Evolutionary conservation across 805 yeast genomes (phyloP), one percentile per base, ranked within the genome.

Genomic region (Candida railenensis): DNA sequence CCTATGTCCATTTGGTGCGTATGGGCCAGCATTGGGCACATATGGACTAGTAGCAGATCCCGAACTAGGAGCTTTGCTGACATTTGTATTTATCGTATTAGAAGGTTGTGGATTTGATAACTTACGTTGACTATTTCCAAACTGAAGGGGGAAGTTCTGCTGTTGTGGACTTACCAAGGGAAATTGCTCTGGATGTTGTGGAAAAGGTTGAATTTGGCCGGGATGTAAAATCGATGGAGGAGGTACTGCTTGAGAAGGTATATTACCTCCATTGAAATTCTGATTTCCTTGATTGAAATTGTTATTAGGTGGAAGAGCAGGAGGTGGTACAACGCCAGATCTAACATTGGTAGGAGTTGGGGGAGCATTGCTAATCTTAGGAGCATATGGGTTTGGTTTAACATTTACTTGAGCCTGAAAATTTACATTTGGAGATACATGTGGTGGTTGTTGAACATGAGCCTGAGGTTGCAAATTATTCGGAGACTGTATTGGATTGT

Each of bases 1-100:
- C 33, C 57, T 54, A 50, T 65, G 66, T 28, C 51, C 55, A 34
- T 59, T 57, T 3, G 77, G 77, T 5, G 71, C 76, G 47, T 72
- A 72, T 2, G 76, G 77, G 5, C 77, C 77, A 9, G 73, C 60
- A 40, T 63, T 61, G 1, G 77, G 77, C 9, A 72, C 71, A 50
- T 72, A 72, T 2, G 76, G 76, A 46, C 74, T 69, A 18, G 59
- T 46, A 28, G 60, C 51, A 21, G 67, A 53, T 37, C 54, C 52
- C 22, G 55, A 47, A 5, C 61, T 61, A 18, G 53, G 47, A 4
- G 44, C 42, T 42, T 57, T 53, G 9, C 59, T 46, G 7, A 65
- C 54, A 43, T 57, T 59, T 2, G 69, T 64, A 44, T 66, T 66
- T 42, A 56, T 47, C 2, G 25, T 30, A 12, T 25, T 20, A 4